Evolutionary conservation across 2,329 filamentous ascomycete genomes (phyloP).

Genomic region (Aspergillus japonicus): DNA sequence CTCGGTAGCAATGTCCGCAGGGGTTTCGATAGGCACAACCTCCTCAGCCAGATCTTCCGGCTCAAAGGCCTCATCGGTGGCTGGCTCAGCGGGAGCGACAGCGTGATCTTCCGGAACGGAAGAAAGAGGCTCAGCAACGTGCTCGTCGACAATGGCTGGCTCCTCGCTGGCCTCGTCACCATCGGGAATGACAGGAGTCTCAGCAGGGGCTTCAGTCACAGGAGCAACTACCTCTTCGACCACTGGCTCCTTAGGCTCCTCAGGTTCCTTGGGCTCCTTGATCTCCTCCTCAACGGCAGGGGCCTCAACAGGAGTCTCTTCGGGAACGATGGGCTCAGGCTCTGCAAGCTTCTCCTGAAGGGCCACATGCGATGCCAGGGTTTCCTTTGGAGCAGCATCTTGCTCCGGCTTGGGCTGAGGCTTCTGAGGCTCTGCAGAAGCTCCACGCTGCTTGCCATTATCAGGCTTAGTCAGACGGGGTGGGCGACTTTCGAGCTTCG

Average conservation of each 20-base stretch:
- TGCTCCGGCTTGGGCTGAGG: constrained; percentile 6
- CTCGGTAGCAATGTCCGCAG: constrained; percentile 51
- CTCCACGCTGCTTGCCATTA: constrained; percentile 2
- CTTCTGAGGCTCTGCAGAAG: constrained; percentile 6
- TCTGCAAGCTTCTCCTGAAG: constrained; percentile 14
- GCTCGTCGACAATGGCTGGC: constrained; percentile 3
- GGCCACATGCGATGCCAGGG: background rate
- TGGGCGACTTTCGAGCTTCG: constrained; percentile 24
- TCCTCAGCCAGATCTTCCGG: background rate
- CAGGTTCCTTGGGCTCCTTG: background rate
- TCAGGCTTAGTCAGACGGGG: constrained; percentile 24
- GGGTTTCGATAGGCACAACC: constrained; percentile 1
- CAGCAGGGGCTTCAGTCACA: background rate
- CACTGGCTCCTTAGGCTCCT: background rate
- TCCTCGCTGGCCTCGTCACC: background rate
- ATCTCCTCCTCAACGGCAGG: background rate
- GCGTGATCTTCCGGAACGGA: constrained; percentile 2
- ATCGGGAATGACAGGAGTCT: background rate
- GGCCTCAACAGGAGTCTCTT: constrained; percentile 4
- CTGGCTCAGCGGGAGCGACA: constrained; percentile 8
- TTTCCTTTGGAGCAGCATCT: constrained; percentile 1
- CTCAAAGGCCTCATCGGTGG: background rate
- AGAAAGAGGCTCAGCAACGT: constrained; percentile 2
- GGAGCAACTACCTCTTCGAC: background rate
- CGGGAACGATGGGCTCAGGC: background rate